Conservation (phyloP, 1,284 basidiomycete species). For the Tremellales sp. region DNA sequence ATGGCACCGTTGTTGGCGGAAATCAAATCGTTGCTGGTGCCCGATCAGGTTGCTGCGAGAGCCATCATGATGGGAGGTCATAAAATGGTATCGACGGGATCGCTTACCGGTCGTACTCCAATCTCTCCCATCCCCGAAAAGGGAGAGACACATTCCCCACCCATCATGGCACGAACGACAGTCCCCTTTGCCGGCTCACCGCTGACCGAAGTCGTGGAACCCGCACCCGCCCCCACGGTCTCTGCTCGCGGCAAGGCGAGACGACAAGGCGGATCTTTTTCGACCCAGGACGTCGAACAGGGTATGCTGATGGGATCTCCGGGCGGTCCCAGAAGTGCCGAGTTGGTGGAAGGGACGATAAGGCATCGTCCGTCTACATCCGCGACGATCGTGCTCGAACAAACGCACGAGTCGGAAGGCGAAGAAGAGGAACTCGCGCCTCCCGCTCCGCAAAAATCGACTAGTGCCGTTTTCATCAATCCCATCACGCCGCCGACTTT, state of each 20-base stretch:
- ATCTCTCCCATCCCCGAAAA: constrained; percentile 49
- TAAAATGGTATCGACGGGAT: constrained; percentile 25
- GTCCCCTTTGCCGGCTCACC: constrained; percentile 16
- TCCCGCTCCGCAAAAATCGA: constrained; percentile 5
- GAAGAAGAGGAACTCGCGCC: constrained; percentile 12
- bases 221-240: constrained; percentile 27
- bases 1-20: constrained; percentile 71
- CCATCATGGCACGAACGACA: constrained; percentile 20
- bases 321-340: constrained; percentile 8
- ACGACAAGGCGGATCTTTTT: constrained; percentile 90
- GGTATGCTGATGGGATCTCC: constrained; percentile 68
- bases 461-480: constrained; percentile 10
- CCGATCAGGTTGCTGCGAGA: constrained; percentile 39
- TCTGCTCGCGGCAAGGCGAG: constrained; percentile 51
- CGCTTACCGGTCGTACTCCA: constrained; percentile 37
- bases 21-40: constrained; percentile 63
- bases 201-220: constrained; percentile 21
- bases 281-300: constrained; percentile 81
- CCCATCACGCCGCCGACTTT: constrained; percentile 21
- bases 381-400: constrained; percentile 18
- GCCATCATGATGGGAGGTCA: constrained; percentile 18
- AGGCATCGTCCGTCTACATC: constrained; percentile 29
- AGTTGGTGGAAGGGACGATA: constrained; percentile 5
- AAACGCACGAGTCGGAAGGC: constrained; percentile 18
- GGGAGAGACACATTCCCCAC: constrained; percentile 41